phyloP scores from a whole-genome alignment of 768 basidiomycete genomes.

The Punctularia strigosozonata region DNA sequence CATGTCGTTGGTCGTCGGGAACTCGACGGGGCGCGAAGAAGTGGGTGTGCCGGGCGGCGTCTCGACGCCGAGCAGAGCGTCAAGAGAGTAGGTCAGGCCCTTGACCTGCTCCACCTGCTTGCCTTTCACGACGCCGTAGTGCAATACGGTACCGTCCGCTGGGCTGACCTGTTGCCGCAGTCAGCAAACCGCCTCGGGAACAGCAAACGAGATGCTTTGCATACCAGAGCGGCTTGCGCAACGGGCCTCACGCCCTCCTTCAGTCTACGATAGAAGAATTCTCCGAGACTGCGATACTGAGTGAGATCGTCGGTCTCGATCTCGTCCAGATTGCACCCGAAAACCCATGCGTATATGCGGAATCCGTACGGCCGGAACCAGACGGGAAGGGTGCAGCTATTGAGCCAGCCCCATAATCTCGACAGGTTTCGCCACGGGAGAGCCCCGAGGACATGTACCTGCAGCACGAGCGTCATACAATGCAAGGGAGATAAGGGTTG shows the following conservation, averaged over 20 bases:
- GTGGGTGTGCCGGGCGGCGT: slow-evolving; percentile 31
- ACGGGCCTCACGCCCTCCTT: slow-evolving; percentile 77
- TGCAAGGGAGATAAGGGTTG: not conserved
- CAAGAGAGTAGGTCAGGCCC: slow-evolving; percentile 92
- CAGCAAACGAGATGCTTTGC: slow-evolving; percentile 9
- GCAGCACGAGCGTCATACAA: not conserved
- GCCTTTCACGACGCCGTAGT: slow-evolving; percentile 77
- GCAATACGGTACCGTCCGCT: slow-evolving; percentile 86
- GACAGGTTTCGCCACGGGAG: slow-evolving; percentile 91
- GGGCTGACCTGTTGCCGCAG: slow-evolving; percentile 63
- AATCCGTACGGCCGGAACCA: slow-evolving; percentile 93
- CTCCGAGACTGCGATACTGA: slow-evolving; percentile 80
- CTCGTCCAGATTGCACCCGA: slow-evolving; percentile 91
- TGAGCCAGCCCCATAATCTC: slow-evolving; percentile 94
- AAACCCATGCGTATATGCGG: slow-evolving; percentile 74
- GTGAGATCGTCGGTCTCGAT: slow-evolving; percentile 68
- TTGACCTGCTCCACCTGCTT: slow-evolving; percentile 92
- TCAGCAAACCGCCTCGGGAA: slow-evolving; percentile 1
- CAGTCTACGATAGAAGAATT: slow-evolving; percentile 88
- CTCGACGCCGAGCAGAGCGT: slow-evolving; percentile 80
- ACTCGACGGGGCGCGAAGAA: slow-evolving; percentile 27
- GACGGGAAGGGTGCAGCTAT: slow-evolving; percentile 83
- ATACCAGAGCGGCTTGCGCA: slow-evolving; percentile 59
- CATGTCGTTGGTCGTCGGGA: slow-evolving; percentile 36
- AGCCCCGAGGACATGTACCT: slow-evolving; percentile 96